phyloP scores from a whole-genome alignment of 768 basidiomycete species.

The Hericium erinaceus region DNA sequence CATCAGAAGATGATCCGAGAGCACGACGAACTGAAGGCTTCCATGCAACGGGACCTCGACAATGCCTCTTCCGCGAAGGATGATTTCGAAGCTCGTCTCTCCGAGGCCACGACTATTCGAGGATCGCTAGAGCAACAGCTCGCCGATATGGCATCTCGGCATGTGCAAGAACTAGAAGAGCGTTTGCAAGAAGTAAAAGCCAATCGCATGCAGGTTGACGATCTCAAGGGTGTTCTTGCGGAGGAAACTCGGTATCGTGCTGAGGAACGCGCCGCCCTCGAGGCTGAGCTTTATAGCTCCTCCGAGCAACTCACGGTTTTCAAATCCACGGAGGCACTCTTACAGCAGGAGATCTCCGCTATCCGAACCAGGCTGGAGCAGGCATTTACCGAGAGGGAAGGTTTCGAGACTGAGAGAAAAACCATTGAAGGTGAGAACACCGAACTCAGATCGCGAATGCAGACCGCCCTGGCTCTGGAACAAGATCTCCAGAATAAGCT shows the following conservation, averaged over 20 bases:
- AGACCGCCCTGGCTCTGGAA: not conserved
- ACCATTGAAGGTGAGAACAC: conserved; percentile 48
- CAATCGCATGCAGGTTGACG: not conserved
- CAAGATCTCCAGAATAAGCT: not conserved
- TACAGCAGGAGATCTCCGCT: conserved; percentile 27
- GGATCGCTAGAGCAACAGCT: conserved; percentile 21
- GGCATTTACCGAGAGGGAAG: conserved; percentile 25
- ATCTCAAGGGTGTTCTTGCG: conserved; percentile 7
- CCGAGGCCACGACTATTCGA: conserved; percentile 16
- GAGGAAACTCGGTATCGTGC: conserved; percentile 4
- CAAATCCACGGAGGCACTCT: conserved; percentile 15
- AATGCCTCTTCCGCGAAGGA: conserved; percentile 1
- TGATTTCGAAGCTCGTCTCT: conserved; percentile 1
- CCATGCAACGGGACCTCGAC: not conserved
- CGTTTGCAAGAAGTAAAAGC: conserved; percentile 10
- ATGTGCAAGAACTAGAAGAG: conserved; percentile 11
- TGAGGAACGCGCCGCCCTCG: conserved; percentile 3
- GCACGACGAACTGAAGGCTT: conserved; percentile 5
- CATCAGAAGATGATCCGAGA: not conserved
- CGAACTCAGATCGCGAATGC: conserved; percentile 24
- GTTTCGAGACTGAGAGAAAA: conserved; percentile 41
- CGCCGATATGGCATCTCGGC: conserved; percentile 17
- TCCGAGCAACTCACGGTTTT: conserved; percentile 4
- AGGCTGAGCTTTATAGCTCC: conserved; percentile 13
- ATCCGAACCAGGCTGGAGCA: conserved; percentile 34